phyloP scores from a whole-genome alignment of 129 eudicot species.

The Solidago caesia region DNA sequence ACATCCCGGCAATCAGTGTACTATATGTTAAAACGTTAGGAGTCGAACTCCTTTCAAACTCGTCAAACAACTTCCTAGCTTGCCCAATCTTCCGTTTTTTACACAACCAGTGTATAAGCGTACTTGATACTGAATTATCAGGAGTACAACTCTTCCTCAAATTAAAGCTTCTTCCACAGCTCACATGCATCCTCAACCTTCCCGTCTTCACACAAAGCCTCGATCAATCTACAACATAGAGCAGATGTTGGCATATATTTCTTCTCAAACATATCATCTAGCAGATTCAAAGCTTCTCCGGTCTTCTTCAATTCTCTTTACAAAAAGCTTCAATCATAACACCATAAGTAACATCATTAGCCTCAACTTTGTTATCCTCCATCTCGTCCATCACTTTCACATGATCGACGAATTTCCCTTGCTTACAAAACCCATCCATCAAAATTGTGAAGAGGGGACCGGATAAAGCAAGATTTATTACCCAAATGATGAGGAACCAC shows the following conservation, averaged over 20 bases:
- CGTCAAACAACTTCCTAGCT: constrained; percentile 79
- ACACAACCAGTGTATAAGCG: constrained; percentile 85
- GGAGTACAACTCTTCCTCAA: constrained; percentile 76
- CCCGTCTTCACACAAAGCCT: constrained; percentile 63
- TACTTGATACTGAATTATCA: constrained; percentile 64
- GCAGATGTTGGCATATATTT: constrained; percentile 58
- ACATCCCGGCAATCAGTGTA: constrained; percentile 77
- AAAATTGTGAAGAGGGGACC: constrained; percentile 39
- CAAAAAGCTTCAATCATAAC: constrained; percentile 93
- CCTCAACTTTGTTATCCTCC: constrained; percentile 63
- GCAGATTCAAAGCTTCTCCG: constrained; percentile 70
- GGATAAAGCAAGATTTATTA: no score
- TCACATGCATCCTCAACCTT: constrained; percentile 76
- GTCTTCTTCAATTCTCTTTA: constrained; percentile 42
- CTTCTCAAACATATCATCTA: constrained; percentile 78
- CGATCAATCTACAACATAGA: constrained; percentile 75
- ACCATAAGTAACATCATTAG: constrained; percentile 78
- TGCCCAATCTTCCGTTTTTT: constrained; percentile 63
- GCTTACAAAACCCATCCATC: constrained; percentile 84
- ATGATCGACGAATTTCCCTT: constrained; percentile 61
- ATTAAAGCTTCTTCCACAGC: constrained; percentile 62
- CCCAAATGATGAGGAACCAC: no score
- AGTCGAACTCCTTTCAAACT: constrained; percentile 72
- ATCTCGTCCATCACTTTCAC: constrained; percentile 89
- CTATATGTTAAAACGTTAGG: constrained; percentile 82